phyloP scores from a whole-genome alignment of 208 protist genomes.

The Leishmania guyanensis region DNA sequence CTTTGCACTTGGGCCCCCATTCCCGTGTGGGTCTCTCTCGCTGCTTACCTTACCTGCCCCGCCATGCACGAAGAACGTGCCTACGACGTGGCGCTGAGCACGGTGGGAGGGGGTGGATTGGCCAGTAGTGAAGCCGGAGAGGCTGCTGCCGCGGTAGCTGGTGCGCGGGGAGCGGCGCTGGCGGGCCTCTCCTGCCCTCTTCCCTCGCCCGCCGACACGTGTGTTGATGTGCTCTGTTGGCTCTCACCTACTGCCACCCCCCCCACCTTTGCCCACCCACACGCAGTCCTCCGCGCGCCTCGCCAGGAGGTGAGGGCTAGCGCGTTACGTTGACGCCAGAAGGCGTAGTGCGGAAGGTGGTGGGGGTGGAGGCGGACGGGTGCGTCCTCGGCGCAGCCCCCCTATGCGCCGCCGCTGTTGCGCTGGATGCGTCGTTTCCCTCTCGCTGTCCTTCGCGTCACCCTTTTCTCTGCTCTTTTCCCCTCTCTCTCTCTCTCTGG shows the following conservation, averaged over 20 bases:
- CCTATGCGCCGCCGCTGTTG: background rate
- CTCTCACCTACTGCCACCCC: too few species aligned
- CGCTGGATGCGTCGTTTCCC: background rate
- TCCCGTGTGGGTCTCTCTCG: too few species aligned
- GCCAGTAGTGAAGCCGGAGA: background rate
- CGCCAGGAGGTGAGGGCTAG: too few species aligned
- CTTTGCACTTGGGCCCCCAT: too few species aligned
- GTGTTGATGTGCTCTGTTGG: too few species aligned
- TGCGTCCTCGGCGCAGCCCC: slow-evolving; percentile 18
- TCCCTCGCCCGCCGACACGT: too few species aligned
- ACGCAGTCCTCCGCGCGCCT: too few species aligned
- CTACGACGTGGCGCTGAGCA: background rate
- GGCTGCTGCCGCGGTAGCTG: background rate
- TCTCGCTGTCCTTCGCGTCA: background rate
- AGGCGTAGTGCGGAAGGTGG: too few species aligned
- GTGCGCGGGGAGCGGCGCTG: background rate
- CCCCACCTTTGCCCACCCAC: too few species aligned
- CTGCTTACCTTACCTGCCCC: background rate
- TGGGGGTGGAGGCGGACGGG: too few species aligned
- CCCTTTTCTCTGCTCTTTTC: background rate
- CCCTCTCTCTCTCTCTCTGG: background rate
- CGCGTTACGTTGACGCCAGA: too few species aligned
- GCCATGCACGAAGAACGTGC: background rate
- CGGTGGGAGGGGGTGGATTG: background rate
- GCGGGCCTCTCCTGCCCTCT: too few species aligned